A percentile compares a stretch with the other conserved stretches of the same genome.
Evolutionary conservation across 352 stramenopile genomes (phyloP).

Genomic region (Globisporangium acanthophoron): DNA sequence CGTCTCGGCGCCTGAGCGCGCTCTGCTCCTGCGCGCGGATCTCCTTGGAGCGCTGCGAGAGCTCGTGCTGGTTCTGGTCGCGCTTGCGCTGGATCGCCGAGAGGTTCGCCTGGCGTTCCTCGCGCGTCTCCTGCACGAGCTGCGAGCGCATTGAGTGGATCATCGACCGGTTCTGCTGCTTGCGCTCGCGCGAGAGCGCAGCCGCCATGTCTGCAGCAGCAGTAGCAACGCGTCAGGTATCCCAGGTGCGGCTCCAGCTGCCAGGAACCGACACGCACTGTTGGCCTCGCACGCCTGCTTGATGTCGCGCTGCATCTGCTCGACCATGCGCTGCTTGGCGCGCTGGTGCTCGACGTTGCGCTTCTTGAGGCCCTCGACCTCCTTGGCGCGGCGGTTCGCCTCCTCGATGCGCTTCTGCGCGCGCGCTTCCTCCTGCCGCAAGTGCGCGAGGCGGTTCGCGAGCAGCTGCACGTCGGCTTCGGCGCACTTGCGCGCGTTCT

Average conservation of each 20-base stretch:
- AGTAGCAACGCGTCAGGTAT: background rate
- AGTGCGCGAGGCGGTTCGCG: slow-evolving; percentile 54
- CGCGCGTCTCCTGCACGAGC: slow-evolving; percentile 45
- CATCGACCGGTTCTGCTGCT: slow-evolving; percentile 33
- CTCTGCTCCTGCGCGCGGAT: slow-evolving; percentile 46
- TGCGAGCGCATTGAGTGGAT: slow-evolving; percentile 40
- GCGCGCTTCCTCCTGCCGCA: slow-evolving; percentile 47
- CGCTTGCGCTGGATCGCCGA: slow-evolving; percentile 37
- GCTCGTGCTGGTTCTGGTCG: slow-evolving; percentile 29
- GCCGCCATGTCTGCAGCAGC: slow-evolving; percentile 17
- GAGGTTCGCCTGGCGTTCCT: slow-evolving; percentile 36
- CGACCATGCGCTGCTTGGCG: slow-evolving; percentile 38
- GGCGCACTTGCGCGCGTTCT: slow-evolving; percentile 48
- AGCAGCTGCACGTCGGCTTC: slow-evolving; percentile 56
- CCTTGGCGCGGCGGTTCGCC: slow-evolving; percentile 43
- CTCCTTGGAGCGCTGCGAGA: slow-evolving; percentile 40
- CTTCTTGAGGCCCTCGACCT: slow-evolving; percentile 59
- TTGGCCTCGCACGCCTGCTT: slow-evolving; percentile 44
- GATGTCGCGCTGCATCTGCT: slow-evolving; percentile 56
- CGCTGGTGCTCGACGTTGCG: slow-evolving; percentile 49
- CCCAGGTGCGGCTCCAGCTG: background rate
- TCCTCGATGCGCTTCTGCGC: slow-evolving; percentile 67
- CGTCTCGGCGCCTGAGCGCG: slow-evolving; percentile 33
- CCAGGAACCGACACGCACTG: slow-evolving; percentile 21
- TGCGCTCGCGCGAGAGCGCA: slow-evolving; percentile 29